Base-by-base conservation (phyloP, 345 rosid species). In the Balakata baccata region DNA sequence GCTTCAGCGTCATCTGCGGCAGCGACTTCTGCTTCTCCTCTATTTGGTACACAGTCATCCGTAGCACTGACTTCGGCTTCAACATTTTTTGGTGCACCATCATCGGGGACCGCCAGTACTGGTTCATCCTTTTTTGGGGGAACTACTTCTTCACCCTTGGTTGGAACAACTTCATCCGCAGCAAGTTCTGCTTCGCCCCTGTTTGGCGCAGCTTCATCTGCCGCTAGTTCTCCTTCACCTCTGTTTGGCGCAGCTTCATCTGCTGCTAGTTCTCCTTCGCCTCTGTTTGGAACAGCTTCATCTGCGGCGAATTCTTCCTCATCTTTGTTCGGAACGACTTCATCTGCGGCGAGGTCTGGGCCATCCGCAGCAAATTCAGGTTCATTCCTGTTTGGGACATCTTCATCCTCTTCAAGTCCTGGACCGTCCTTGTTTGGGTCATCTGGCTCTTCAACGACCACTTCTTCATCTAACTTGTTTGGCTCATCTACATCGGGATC, bases 121-220 rank as follows among this genome's bases (percentile, higher is more conserved):
- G 37, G 52, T 7, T 9, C 60, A 11, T 7, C 71, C 60, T 37
- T n/a, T 2, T 68, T 68, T 38, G 61, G 59, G 4, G 9, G 47
- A 52, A 43, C 39, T 22, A 41, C 52, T 8, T 41, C 66, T 12
- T 11, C 46, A 5, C 57, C 71, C 5, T 60, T 71, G 49, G 81
- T 83, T 81, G 87, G 86, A 37, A 29, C 72, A 38, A 34, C 90
- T 8, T 69, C n/a, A n/a, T n/a, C n/a, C n/a, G n/a, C n/a, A n/a
- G n/a, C n/a, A n/a, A n/a, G n/a, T n/a, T n/a, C n/a, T n/a, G n/a
- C n/a, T n/a, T n/a, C n/a, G n/a, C n/a, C n/a, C n/a, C n/a, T n/a
- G n/a, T n/a, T n/a, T n/a, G n/a, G n/a, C n/a, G n/a, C n/a, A n/a
- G n/a, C n/a, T n/a, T n/a, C n/a, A n/a, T n/a, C n/a, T n/a, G n/a